phyloP scores from a whole-genome alignment of 805 yeast genomes.

The Blastobotrys terrestris region DNA sequence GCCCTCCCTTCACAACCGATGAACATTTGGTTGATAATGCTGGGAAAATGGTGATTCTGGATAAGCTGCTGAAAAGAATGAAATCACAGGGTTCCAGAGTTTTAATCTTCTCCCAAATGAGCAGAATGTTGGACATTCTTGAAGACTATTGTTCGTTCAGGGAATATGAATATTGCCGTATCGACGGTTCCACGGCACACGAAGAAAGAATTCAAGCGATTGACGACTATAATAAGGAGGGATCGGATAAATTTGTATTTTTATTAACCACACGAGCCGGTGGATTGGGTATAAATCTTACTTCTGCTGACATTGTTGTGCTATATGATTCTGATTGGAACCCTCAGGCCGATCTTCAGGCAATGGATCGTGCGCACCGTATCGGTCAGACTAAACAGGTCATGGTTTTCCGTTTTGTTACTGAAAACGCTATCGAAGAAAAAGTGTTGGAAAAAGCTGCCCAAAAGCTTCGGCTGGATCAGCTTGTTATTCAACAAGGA shows the following conservation, averaged over 20 bases:
- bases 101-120: slow-evolving; percentile 89
- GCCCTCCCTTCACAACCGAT: slow-evolving; percentile 94
- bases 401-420: slow-evolving; percentile 81
- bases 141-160: slow-evolving; percentile 88
- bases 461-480: slow-evolving; percentile 86
- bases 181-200: slow-evolving; percentile 90
- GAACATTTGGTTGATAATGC: slow-evolving; percentile 84
- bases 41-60: slow-evolving; percentile 86
- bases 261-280: slow-evolving; percentile 93
- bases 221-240: slow-evolving; percentile 82
- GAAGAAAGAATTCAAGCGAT: slow-evolving; percentile 90
- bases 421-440: slow-evolving; percentile 95
- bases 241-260: slow-evolving; percentile 74
- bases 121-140: slow-evolving; percentile 77
- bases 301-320: slow-evolving; percentile 85
- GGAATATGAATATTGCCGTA: slow-evolving; percentile 81
- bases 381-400: slow-evolving; percentile 97
- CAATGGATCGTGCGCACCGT: slow-evolving; percentile 97
- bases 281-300: slow-evolving; percentile 88
- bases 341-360: slow-evolving; percentile 96
- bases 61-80: slow-evolving; percentile 68
- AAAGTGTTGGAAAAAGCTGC: slow-evolving; percentile 94
- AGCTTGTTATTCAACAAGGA: slow-evolving; percentile 92
- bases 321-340: slow-evolving; percentile 95
- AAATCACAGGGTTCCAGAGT: slow-evolving; percentile 82